Percentiles rank a stretch among this genome's conserved stretches.
Conservation (phyloP, 1,284 basidiomycete genomes). For the Ganoderma leucocontextum region DNA sequence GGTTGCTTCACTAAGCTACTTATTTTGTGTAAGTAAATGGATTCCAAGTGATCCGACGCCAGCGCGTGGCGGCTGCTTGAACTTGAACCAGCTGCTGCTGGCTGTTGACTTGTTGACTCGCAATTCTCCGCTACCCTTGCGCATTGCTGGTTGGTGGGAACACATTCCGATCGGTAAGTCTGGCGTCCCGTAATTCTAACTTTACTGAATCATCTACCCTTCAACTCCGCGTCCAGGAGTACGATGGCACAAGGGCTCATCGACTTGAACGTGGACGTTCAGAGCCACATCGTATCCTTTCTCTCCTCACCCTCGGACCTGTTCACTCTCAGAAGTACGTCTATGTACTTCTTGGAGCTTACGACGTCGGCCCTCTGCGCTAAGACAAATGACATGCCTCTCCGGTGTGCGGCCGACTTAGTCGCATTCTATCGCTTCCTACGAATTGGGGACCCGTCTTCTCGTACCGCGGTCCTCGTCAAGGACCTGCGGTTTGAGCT, state of each 20-base stretch:
- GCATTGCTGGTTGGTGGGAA: too few species aligned
- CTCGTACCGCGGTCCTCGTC: not conserved
- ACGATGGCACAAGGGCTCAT: not conserved
- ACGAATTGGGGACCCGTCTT: not conserved
- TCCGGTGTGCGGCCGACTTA: not conserved
- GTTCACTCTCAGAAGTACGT: not conserved
- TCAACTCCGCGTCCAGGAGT: not conserved
- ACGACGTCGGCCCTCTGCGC: not conserved
- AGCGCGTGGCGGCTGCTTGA: too few species aligned
- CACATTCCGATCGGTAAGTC: not conserved
- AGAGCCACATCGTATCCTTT: not conserved
- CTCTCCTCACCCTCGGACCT: not conserved
- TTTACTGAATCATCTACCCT: not conserved
- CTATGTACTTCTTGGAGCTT: not conserved
- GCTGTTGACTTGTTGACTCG: too few species aligned
- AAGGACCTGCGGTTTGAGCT: not conserved
- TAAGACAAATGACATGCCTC: not conserved
- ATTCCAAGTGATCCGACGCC: too few species aligned
- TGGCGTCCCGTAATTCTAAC: not conserved
- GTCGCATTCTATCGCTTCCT: constrained; percentile 4
- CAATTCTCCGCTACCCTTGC: too few species aligned
- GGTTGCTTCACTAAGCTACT: too few species aligned
- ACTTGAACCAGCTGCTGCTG: too few species aligned
- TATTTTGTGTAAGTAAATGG: too few species aligned
- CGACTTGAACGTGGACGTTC: not conserved